A percentile compares a stretch with the other conserved stretches of the same genome.
Evolutionary conservation across 2,329 filamentous ascomycete genomes (phyloP).

Genomic region (Aspergillus fructus): DNA sequence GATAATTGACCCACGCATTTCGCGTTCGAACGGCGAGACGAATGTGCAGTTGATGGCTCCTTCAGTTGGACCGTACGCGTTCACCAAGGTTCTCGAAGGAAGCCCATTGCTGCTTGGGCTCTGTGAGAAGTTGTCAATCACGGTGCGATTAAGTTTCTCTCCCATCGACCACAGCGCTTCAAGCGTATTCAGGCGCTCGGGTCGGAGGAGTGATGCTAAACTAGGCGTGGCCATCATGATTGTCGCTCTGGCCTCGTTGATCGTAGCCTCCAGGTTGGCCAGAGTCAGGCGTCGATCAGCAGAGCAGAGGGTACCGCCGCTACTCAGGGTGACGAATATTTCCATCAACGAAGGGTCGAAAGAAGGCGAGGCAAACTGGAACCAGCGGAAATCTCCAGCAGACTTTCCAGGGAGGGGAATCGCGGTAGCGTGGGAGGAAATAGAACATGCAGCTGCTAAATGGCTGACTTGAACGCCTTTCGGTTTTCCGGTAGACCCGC

Average conservation of each 20-base stretch:
- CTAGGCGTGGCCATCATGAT: slow-evolving; percentile 43
- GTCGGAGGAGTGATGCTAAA: slow-evolving; percentile 35
- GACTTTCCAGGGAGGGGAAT: slow-evolving; percentile 23
- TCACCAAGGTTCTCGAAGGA: slow-evolving; percentile 24
- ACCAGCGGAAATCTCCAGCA: slow-evolving; percentile 33
- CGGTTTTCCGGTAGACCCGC: slow-evolving; percentile 35
- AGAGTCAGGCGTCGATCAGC: slow-evolving; percentile 30
- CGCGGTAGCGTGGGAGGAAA: slow-evolving; percentile 28
- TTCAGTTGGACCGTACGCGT: slow-evolving; percentile 37
- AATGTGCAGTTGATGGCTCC: slow-evolving; percentile 31
- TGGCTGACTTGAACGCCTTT: slow-evolving; percentile 36
- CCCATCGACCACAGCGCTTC: slow-evolving; percentile 35
- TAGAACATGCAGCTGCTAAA: slow-evolving; percentile 31
- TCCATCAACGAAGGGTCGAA: slow-evolving; percentile 34
- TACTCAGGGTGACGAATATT: slow-evolving; percentile 30
- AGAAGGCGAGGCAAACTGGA: slow-evolving; percentile 39
- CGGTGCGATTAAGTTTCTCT: slow-evolving; percentile 33
- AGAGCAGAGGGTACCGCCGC: slow-evolving; percentile 37
- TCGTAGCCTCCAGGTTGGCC: slow-evolving; percentile 26
- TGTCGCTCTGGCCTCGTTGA: slow-evolving; percentile 32
- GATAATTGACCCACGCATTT: slow-evolving; percentile 36
- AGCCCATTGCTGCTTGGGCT: neutral
- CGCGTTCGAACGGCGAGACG: slow-evolving; percentile 20
- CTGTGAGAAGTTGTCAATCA: slow-evolving; percentile 33
- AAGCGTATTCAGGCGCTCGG: slow-evolving; percentile 24